Base-by-base conservation (phyloP, 495 filamentous ascomycete species). In the Penicillium pulvis region DNA sequence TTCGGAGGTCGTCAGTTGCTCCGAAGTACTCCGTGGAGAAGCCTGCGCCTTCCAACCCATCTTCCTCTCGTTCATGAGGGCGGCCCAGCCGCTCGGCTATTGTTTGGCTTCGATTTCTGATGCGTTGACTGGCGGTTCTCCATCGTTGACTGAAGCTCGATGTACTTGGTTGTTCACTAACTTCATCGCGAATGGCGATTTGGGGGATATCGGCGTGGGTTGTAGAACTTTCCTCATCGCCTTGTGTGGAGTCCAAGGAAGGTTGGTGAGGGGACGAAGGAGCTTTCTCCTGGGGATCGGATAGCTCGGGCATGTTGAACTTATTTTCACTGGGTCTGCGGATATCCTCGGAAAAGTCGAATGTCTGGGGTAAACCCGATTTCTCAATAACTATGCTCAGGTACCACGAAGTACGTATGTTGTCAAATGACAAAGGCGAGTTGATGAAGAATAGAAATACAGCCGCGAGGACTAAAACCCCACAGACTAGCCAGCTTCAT, bases 1-100 rank as follows among this genome's bases (percentile, higher is more conserved):
- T 60, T 31, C 48, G 53, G 8, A 72, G 51, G 39, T 74, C 71
- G 24, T 74, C 71, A 0, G 62, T 68, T 12, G 69, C 69, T 2
- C 65, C 69, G 30, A 69, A 72, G 24, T 59, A 48, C 30, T 74
- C 71, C 9, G 71, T 65, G 9, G 58, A 56, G 11, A 62, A 56
- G n/a, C 59, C 55, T 0, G 63, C 57, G 16, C 46, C 46, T 51
- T 71, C 65, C 50, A 74, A 59, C 0, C 64, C 69, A 60, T 71
- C 69, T 6, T 59, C 69, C 1, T 62, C 59, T 48, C 60, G 50
- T 45, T 65, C 69, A 52, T 65, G 66, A 3, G 69, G 64, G n/a
- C 69, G 64, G 36, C 69, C 64, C 9, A 71, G 53, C 12, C 28
- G 51, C 42, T 71, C 61, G 2, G 69, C 69, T 42, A 71, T 55